A percentile compares a stretch with the other conserved stretches of the same genome.
Evolutionary conservation across 2,329 filamentous ascomycete species (phyloP).

Genomic region (Trichoderma brevicompactum): DNA sequence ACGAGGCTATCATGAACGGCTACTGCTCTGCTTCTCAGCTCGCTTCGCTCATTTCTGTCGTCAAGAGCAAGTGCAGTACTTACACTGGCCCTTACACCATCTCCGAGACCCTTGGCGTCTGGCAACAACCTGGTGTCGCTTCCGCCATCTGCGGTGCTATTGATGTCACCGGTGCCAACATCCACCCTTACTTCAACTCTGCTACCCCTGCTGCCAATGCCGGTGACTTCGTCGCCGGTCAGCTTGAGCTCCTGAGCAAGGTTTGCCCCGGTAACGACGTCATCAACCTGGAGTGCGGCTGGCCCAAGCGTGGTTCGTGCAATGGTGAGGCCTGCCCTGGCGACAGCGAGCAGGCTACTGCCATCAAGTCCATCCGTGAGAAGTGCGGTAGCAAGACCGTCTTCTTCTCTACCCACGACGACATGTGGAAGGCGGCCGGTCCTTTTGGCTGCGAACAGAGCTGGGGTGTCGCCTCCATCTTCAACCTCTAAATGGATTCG

Average conservation of each 20-base stretch:
- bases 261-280: slow-evolving; percentile 74
- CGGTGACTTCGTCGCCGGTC: slow-evolving; percentile 73
- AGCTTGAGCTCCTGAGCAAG: slow-evolving; percentile 71
- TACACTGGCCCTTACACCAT: slow-evolving; percentile 81
- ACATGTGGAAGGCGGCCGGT: slow-evolving; percentile 79
- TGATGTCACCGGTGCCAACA: slow-evolving; percentile 82
- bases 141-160: slow-evolving; percentile 70
- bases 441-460: slow-evolving; percentile 74
- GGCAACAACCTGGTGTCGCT: slow-evolving; percentile 65
- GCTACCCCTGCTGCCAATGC: slow-evolving; percentile 65
- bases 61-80: slow-evolving; percentile 70
- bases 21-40: slow-evolving; percentile 69
- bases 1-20: slow-evolving; percentile 83
- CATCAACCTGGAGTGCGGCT: slow-evolving; percentile 89
- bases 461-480: slow-evolving; percentile 64
- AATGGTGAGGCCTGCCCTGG: slow-evolving; percentile 77
- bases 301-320: slow-evolving; percentile 71
- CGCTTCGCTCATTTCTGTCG: slow-evolving; percentile 68
- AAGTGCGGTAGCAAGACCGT: slow-evolving; percentile 69
- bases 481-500: slow-evolving; percentile 22
- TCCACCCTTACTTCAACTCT: slow-evolving; percentile 93
- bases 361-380: slow-evolving; percentile 72
- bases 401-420: slow-evolving; percentile 81
- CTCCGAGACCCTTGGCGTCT: slow-evolving; percentile 81
- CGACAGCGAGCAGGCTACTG: slow-evolving; percentile 66